Evolutionary conservation across 208 protist genomes (phyloP).

Genomic region (Leishmania arabica): DNA sequence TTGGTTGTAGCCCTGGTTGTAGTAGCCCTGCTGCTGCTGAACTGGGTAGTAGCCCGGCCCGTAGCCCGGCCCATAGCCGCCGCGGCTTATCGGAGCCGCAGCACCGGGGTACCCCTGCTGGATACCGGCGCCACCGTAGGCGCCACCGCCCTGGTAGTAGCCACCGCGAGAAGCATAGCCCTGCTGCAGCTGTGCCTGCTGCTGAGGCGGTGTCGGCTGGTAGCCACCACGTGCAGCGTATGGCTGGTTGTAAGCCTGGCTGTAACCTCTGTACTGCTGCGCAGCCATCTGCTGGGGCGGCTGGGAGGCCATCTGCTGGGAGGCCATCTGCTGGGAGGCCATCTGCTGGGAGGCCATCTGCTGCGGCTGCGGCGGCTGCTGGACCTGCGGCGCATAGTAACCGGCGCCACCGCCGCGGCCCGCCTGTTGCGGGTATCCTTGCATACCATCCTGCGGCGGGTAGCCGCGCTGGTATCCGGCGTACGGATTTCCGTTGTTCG

Average conservation of each 20-base stretch:
- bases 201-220: conserved; percentile 8
- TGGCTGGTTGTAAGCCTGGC: conserved; percentile 2
- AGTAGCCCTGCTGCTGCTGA: conserved; percentile 11
- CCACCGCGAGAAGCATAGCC: conserved; percentile 30
- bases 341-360: not conserved
- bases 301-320: not conserved
- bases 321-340: not conserved
- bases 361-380: conserved; percentile 4
- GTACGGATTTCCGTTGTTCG: conserved; percentile 28
- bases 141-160: conserved; percentile 22
- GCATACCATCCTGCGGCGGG: conserved; percentile 18
- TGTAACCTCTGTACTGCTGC: conserved; percentile 27
- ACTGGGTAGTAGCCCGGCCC: conserved; percentile 24
- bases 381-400: conserved; percentile 23
- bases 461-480: conserved; percentile 30
- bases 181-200: conserved; percentile 6
- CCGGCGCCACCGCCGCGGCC: conserved; percentile 19
- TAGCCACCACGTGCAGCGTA: conserved; percentile 5
- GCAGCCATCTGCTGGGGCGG: not conserved
- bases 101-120: conserved; percentile 10
- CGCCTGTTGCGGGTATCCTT: conserved; percentile 29
- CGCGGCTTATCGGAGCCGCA: not conserved
- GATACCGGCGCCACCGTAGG: conserved; percentile 1
- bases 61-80: conserved; percentile 6
- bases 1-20: conserved; percentile 14